Base-by-base conservation (phyloP, 2,329 filamentous ascomycete species). In the Aciculosporium take region DNA sequence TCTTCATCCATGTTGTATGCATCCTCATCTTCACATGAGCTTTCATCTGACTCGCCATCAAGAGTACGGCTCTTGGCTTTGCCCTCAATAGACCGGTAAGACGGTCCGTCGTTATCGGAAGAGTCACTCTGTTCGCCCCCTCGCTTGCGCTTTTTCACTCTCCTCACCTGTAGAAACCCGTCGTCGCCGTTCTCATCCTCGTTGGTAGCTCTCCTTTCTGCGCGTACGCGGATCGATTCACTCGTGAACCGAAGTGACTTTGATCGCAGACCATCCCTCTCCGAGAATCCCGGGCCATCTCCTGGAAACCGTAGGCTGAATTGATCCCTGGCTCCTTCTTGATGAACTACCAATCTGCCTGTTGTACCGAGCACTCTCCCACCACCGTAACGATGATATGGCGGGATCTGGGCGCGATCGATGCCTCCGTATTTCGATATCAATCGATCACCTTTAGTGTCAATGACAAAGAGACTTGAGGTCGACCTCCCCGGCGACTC, bases 391-490 rank as follows among this genome's bases (percentile, higher is more conserved):
- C 85, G 78, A 46, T 71, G 70, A 55, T 93, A 95, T 2, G 61
- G 52, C 0, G 87, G 86, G 9, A 93, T 63, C 41, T 71, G 73
- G 48, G 82, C 83, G 28, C 74, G 75, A 55, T 94, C 78, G 30
- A 83, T 69, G 23, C 44, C 37, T 12, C 74, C 84, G 56, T 88
- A 95, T 21, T 72, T 71, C 34, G 81, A 59, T 48, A 91, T 86
- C 37, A 86, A 71, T 4, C 71, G 65, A 52, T 96, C 89, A 0
- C 89, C 88, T 53, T 76, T 78, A 32, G 67, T 75, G 59, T 96
- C 89, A 39, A 84, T 53, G 34, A 75, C 51, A 56, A 75, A 88
- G 3, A 54, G 30, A 53, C 55, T 48, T 20, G 56, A 47, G 54
- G 27, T 32, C 3, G 28, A 12, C 13, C 9, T 32, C 15, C 24